These are phyloP conservation scores for Bruguiera sexangula DNA, from an alignment of 345 rosid genomes.

Conservation along the genomic window DNA sequence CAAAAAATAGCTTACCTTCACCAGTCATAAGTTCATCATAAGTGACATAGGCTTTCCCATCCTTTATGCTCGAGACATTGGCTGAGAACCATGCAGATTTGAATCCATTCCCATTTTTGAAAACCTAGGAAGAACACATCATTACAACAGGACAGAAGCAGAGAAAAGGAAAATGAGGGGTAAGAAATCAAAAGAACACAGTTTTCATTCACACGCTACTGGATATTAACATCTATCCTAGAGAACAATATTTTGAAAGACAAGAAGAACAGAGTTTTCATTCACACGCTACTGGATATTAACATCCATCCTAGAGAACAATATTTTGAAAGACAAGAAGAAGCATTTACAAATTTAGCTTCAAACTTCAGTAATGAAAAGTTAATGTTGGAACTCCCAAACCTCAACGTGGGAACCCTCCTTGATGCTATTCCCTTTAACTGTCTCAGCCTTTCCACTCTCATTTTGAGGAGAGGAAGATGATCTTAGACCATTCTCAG, in stretches of 20 bases:
- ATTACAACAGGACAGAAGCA: neutral
- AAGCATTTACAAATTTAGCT: neutral
- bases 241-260: too few relatives aligned
- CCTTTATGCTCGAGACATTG: conserved; percentile 58
- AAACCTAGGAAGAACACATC: conserved; percentile 45
- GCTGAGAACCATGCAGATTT: conserved; percentile 86
- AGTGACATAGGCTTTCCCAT: conserved; percentile 72
- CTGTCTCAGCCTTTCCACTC: conserved; percentile 28
- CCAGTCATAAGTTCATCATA: conserved; percentile 57
- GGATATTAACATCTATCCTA: too few relatives aligned
- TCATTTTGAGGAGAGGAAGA: conserved; percentile 32
- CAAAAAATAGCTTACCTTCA: conserved; percentile 51
- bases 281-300: neutral
- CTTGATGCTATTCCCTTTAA: conserved; percentile 44
- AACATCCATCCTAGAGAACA: too few relatives aligned
- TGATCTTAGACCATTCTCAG: conserved; percentile 39
- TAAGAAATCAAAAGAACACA: neutral
- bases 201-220: neutral
- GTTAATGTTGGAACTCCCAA: conserved; percentile 6
- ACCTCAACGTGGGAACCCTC: conserved; percentile 91
- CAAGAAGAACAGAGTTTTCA: too few relatives aligned
- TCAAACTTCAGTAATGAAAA: neutral
- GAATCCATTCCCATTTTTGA: conserved; percentile 60
- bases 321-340: too few relatives aligned
- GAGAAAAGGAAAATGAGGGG: neutral